Conservation (phyloP, 2,329 filamentous ascomycete genomes). For the Neofusicoccum cordaticola region DNA sequence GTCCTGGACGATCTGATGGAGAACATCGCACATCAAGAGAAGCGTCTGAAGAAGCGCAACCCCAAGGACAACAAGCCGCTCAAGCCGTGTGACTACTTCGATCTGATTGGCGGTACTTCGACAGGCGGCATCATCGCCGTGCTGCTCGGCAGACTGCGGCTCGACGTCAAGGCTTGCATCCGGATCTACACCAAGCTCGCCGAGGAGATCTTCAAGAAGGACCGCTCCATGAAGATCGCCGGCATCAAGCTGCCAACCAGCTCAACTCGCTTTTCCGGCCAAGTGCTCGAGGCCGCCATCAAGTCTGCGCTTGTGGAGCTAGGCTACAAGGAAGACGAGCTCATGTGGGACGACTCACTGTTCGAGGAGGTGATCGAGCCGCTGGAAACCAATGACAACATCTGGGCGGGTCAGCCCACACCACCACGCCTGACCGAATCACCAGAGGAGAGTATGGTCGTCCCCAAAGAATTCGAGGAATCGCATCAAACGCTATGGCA, state of each 20-base stretch:
- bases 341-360: constrained; percentile 41
- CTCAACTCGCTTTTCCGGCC: constrained; percentile 35
- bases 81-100: constrained; percentile 41
- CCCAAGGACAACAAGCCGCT: constrained; percentile 28
- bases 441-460: constrained; percentile 19
- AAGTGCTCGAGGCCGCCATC: constrained; percentile 36
- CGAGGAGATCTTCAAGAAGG: constrained; percentile 38
- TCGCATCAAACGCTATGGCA: background rate
- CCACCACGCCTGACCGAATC: constrained; percentile 27
- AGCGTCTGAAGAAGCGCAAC: constrained; percentile 30
- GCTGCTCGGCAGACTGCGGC: constrained; percentile 36
- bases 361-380: constrained; percentile 34
- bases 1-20: constrained; percentile 41
- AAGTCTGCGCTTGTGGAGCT: constrained; percentile 33
- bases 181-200: constrained; percentile 36
- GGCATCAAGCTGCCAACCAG: constrained; percentile 37
- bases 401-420: constrained; percentile 32
- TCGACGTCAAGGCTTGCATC: constrained; percentile 38
- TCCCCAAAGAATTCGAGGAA: background rate
- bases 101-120: constrained; percentile 40
- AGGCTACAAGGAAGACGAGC: constrained; percentile 33
- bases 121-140: constrained; percentile 42
- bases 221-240: constrained; percentile 33
- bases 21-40: constrained; percentile 37
- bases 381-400: constrained; percentile 30